phyloP scores from a whole-genome alignment of 2,329 filamentous ascomycete genomes.

The Diaporthe sp. region DNA sequence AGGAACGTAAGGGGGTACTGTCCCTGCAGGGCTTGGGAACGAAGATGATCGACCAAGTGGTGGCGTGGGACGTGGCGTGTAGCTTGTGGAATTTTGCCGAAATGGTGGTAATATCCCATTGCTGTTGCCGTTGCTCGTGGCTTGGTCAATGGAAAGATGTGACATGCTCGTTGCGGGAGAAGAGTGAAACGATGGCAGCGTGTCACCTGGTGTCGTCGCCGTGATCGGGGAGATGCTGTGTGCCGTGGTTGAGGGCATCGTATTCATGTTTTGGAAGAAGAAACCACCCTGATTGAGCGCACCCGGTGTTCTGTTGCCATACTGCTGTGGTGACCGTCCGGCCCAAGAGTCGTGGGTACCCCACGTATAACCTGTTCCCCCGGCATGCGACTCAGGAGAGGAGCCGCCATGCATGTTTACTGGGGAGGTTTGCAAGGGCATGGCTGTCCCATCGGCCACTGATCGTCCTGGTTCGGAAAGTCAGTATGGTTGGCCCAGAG shows the following conservation, averaged over 20 bases:
- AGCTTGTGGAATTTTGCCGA: conserved; percentile 38
- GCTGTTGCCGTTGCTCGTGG: conserved; percentile 34
- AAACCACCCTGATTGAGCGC: conserved; percentile 36
- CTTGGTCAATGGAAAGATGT: conserved; percentile 41
- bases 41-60: conserved; percentile 40
- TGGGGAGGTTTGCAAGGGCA: conserved; percentile 40
- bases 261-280: conserved; percentile 40
- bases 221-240: conserved; percentile 41
- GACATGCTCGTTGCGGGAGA: conserved; percentile 42
- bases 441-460: conserved; percentile 39
- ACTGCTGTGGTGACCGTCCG: conserved; percentile 40
- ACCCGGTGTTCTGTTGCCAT: conserved; percentile 37
- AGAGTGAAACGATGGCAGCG: conserved; percentile 41
- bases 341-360: conserved; percentile 39
- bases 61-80: conserved; percentile 40
- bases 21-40: conserved; percentile 38
- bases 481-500: conserved; percentile 27
- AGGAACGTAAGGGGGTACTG: conserved; percentile 40
- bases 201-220: conserved; percentile 41
- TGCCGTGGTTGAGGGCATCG: conserved; percentile 40
- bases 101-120: conserved; percentile 41
- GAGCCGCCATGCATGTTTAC: conserved; percentile 39
- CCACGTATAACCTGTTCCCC: conserved; percentile 41
- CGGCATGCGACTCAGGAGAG: conserved; percentile 41
- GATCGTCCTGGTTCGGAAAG: conserved; percentile 37